Evolutionary conservation across 2,329 filamentous ascomycete species (phyloP).

Genomic region (Claviceps pusilla): DNA sequence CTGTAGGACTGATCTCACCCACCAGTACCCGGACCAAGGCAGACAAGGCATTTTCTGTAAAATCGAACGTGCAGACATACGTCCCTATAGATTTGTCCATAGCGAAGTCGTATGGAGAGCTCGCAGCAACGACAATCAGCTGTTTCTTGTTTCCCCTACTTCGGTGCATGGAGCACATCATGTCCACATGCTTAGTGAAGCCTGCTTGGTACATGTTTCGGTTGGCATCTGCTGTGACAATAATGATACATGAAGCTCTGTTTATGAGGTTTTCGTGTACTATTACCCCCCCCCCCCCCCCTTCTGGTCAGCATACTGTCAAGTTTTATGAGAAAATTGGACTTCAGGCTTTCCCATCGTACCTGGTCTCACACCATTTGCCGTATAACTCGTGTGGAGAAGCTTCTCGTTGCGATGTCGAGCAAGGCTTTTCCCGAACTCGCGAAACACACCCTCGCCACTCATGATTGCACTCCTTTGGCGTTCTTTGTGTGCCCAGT

Average conservation of each 20-base stretch:
- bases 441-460: slow-evolving; percentile 82
- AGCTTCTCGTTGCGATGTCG: slow-evolving; percentile 74
- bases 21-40: slow-evolving; percentile 73
- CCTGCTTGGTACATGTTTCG: slow-evolving; percentile 85
- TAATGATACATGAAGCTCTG: slow-evolving; percentile 72
- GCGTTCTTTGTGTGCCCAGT: slow-evolving; percentile 39
- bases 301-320: slow-evolving; percentile 4
- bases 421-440: slow-evolving; percentile 76
- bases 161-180: slow-evolving; percentile 79
- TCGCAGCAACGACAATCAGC: slow-evolving; percentile 79
- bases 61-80: slow-evolving; percentile 91
- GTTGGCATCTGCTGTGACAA: slow-evolving; percentile 87
- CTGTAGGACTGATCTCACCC: slow-evolving; percentile 50
- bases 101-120: slow-evolving; percentile 91
- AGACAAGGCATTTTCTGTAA: slow-evolving; percentile 80
- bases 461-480: slow-evolving; percentile 60
- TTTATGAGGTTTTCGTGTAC: slow-evolving; percentile 90
- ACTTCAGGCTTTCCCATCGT: slow-evolving; percentile 3
- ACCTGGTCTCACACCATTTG: slow-evolving; percentile 73
- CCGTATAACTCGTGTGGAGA: slow-evolving; percentile 86
- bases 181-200: slow-evolving; percentile 89
- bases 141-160: slow-evolving; percentile 73
- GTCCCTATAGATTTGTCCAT: slow-evolving; percentile 83
- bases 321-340: background rate
- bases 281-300: slow-evolving; percentile 1